These are phyloP conservation scores for Buxus sempervirens DNA, from an alignment of 164 flowering plant genomes.

Conservation along the genomic window DNA sequence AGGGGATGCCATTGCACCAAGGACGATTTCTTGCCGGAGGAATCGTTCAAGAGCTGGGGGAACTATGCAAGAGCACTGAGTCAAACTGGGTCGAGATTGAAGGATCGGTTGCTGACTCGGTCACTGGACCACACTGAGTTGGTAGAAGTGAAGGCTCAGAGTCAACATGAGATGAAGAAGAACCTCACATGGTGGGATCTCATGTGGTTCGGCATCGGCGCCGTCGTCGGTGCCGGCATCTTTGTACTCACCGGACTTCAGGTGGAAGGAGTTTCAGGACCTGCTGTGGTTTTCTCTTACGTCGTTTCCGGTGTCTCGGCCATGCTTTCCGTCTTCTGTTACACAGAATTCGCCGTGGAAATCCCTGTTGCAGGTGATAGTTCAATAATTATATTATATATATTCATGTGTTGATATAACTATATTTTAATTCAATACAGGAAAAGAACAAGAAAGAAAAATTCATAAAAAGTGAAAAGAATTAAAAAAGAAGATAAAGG, in stretches of 20 bases:
- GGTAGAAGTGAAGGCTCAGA: conserved; percentile 24
- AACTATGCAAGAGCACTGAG: conserved; percentile 28
- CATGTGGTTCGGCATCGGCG: conserved; percentile 43
- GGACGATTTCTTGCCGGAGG: conserved; percentile 38
- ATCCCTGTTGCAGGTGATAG: conserved; percentile 37
- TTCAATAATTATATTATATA: no score
- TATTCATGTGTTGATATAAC: no score
- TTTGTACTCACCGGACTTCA: conserved; percentile 42
- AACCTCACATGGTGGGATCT: conserved; percentile 38
- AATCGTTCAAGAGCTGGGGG: conserved; percentile 39
- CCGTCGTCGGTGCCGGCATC: conserved; percentile 42
- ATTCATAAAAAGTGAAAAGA: no score
- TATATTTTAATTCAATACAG: no score
- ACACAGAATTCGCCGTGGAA: conserved; percentile 50
- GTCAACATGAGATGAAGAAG: conserved; percentile 32
- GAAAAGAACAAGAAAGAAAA: no score
- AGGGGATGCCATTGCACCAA: conserved; percentile 24
- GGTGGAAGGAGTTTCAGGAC: conserved; percentile 25
- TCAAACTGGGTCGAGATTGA: conserved; percentile 21
- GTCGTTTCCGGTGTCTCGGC: conserved; percentile 38
- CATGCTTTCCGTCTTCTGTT: conserved; percentile 42
- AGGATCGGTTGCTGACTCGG: conserved; percentile 29
- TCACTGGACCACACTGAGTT: conserved; percentile 27
- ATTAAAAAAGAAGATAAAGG: no score
- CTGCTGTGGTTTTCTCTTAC: conserved; percentile 37